Evolutionary conservation across 371 early-diverging fungal genomes (phyloP), one percentile per base, ranked within the genome.

Genomic region (Mucor mucedo): DNA sequence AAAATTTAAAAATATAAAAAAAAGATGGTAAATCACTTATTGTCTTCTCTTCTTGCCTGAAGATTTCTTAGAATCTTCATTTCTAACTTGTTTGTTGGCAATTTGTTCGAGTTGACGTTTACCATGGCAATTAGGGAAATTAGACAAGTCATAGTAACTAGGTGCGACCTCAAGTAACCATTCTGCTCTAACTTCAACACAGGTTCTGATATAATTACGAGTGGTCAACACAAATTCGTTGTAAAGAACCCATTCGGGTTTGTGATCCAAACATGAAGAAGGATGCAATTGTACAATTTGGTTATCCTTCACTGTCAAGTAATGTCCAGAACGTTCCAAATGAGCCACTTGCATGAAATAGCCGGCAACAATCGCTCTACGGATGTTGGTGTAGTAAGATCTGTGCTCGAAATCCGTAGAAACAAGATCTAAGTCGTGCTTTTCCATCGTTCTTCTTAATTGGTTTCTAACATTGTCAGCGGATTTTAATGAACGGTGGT

Each of bases 261-360:
- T 94, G 63, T 90, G 89, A 55, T 87, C 90, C 33, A 98, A 72
- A 66, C 90, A 86, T 32, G 93, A 90, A 10, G 94, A 93, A 28
- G 97, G 98, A 75, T 99, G 98, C n/a, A 99, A 83, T 50, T 87
- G 87, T 7, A 98, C 99, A n/a, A 88, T 82, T 78, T 97, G 98
- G 76, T 98, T 95, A 75, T 99, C 99, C 84, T 97, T 97, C 63
- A 92, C 87, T 0, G 98, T 98, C 69, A 94, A 66, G 73, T 98
- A 98, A 68, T 91, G 91, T 1, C 95, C 95, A 5, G 87, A 86
- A 35, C 91, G 83, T 64, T 97, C 96, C 55, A 92, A 74, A 75
- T 97, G 95, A 1, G 96, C 99, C 1, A 93, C 96, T 73, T 98
- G 97, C 98, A 98, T 98, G 73, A 97, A 98, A 84, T 91, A 97